Percentiles rank a stretch among this genome's conserved stretches.
phyloP scores from a whole-genome alignment of 1,284 basidiomycete species.

The Rhodotorula mucilaginosa region DNA sequence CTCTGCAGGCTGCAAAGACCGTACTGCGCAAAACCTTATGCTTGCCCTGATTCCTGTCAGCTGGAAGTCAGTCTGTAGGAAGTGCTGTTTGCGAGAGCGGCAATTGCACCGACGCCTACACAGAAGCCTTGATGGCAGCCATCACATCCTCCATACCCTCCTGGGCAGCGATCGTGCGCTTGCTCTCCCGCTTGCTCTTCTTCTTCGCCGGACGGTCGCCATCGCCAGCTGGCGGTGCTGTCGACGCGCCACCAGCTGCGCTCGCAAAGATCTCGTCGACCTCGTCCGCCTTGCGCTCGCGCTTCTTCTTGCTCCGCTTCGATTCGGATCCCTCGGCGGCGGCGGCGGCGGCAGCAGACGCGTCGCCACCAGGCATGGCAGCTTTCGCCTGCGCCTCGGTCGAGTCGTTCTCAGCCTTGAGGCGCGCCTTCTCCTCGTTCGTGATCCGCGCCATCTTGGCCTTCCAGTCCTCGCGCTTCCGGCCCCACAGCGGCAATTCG shows the following conservation, averaged over 20 bases:
- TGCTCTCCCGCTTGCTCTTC: slow-evolving; percentile 20
- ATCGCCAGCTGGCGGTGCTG: neutral
- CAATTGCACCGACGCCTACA: slow-evolving; percentile 2
- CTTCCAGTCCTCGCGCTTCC: slow-evolving; percentile 79
- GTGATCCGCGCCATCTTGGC: slow-evolving; percentile 46
- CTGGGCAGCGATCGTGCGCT: slow-evolving; percentile 5
- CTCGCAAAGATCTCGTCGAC: slow-evolving; percentile 41
- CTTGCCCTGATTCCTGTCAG: neutral
- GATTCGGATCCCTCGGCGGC: neutral
- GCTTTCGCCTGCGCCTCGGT: slow-evolving; percentile 7
- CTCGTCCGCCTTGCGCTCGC: slow-evolving; percentile 42
- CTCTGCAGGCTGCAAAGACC: too few relatives aligned
- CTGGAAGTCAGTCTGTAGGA: neutral
- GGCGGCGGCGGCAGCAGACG: slow-evolving; percentile 5
- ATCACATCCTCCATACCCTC: slow-evolving; percentile 33
- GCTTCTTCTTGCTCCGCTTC: slow-evolving; percentile 34
- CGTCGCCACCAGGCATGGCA: slow-evolving; percentile 22
- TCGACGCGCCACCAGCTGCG: neutral
- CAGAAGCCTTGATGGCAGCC: slow-evolving; percentile 30
- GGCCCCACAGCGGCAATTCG: slow-evolving; percentile 71
- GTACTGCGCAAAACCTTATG: too few relatives aligned
- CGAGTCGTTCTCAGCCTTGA: slow-evolving; percentile 11
- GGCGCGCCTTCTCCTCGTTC: slow-evolving; percentile 29
- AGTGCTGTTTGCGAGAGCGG: neutral
- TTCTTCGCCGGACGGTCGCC: slow-evolving; percentile 5